phyloP scores from a whole-genome alignment of 2,329 filamentous ascomycete genomes.

The Stemphylium vesicarium region DNA sequence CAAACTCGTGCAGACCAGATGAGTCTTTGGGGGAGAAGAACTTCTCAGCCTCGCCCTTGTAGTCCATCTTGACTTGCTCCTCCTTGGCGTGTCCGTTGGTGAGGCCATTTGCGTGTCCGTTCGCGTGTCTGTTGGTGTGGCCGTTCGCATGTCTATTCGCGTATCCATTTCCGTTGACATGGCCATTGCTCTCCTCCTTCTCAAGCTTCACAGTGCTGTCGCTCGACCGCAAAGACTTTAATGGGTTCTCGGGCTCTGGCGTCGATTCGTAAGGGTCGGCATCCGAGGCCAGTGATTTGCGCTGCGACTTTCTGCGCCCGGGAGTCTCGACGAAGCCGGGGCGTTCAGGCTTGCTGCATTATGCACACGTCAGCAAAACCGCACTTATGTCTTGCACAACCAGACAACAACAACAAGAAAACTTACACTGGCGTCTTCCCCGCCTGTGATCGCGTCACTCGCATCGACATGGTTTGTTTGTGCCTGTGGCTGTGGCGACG shows the following conservation, averaged over 20 bases:
- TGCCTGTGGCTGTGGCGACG: conserved; percentile 18
- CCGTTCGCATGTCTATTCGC: conserved; percentile 30
- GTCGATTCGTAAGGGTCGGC: conserved; percentile 43
- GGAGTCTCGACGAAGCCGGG: conserved; percentile 59
- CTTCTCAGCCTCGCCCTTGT: conserved; percentile 46
- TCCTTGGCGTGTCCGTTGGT: conserved; percentile 43
- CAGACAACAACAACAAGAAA: not conserved
- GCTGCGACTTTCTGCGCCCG: conserved; percentile 50
- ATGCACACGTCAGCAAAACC: conserved; percentile 30
- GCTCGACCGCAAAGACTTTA: conserved; percentile 13
- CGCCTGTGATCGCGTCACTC: conserved; percentile 56
- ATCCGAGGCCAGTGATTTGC: conserved; percentile 49
- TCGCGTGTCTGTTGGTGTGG: conserved; percentile 28
- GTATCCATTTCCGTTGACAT: conserved; percentile 46
- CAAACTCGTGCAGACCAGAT: conserved; percentile 76
- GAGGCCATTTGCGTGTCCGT: conserved; percentile 27
- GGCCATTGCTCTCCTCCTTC: conserved; percentile 44
- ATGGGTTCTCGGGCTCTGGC: conserved; percentile 40
- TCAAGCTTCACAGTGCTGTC: conserved; percentile 5
- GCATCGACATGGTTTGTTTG: conserved; percentile 41
- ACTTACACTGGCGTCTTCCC: conserved; percentile 57
- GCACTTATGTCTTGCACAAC: not conserved
- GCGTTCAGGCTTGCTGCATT: conserved; percentile 48
- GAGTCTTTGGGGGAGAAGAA: conserved; percentile 47
- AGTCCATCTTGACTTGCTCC: conserved; percentile 14